These are phyloP conservation scores for Pelargonium australe DNA, from an alignment of 441 rosid genomes.

Conservation along the genomic window DNA sequence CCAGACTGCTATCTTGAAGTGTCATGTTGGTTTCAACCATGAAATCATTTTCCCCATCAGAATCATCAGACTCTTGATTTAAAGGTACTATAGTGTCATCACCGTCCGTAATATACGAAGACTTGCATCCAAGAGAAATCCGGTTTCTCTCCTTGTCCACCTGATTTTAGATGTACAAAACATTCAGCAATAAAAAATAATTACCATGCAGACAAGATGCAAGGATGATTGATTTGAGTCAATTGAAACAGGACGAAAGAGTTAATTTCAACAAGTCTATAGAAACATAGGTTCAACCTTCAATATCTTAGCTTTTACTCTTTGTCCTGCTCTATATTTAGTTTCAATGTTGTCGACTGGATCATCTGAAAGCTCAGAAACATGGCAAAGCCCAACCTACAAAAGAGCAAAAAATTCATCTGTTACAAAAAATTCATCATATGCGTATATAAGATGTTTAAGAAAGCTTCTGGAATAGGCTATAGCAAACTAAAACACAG, in stretches of 20 bases:
- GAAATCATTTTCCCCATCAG: conserved; percentile 33
- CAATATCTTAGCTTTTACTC: conserved; percentile 65
- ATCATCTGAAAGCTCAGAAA: conserved; percentile 69
- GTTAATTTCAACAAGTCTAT: neutral
- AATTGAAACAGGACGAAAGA: neutral
- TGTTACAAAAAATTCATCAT: too few species aligned
- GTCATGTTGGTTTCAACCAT: conserved; percentile 21
- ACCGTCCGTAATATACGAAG: conserved; percentile 37
- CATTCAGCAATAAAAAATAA: conserved; percentile 19
- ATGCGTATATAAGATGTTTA: neutral
- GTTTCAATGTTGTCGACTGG: conserved; percentile 48
- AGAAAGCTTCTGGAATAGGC: neutral
- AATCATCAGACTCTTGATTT: conserved; percentile 39
- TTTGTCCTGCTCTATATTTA: conserved; percentile 68
- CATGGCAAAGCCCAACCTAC: conserved; percentile 92
- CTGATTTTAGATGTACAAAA: conserved; percentile 32
- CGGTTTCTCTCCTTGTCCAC: conserved; percentile 77
- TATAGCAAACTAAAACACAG: neutral
- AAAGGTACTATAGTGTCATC: conserved; percentile 28
- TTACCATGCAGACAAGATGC: neutral
- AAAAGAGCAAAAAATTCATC: conserved; percentile 8
- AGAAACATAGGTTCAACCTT: conserved; percentile 43
- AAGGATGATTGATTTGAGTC: too few species aligned
- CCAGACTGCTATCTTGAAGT: conserved; percentile 24
- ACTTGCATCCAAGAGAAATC: conserved; percentile 86